Evolutionary conservation across 345 rosid species (phyloP), one percentile per base, ranked within the genome.

Genomic region (Trapa bicornis): DNA sequence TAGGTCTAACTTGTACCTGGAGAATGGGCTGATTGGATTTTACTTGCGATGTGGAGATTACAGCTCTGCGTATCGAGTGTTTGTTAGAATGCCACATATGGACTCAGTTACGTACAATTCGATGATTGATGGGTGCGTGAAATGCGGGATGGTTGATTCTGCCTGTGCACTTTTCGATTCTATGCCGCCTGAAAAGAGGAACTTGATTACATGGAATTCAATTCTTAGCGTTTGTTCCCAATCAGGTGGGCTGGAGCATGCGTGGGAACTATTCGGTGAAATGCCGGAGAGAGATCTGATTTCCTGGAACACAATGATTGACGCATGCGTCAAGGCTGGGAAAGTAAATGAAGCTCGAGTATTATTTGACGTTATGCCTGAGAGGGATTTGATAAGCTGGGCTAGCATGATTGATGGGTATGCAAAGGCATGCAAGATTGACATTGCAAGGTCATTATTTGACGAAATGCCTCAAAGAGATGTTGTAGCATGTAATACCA

Each of bases 181-280:
- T 39, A 83, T 87, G 92, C 79, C 87, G 0, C 14, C 22, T 0
- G 72, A 70, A 67, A 70, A 63, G 75, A 82, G 67, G 71, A 86
- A 82, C 71, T 56, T 83, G 69, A 79, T 83, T 33, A 64, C 90
- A 32, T 89, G 90, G 96, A 87, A 87, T 75, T 82, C 79, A n/a
- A 75, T 89, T 78, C 70, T 89, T n/a, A 70, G 81, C 9, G 96
- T 90, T 2, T 78, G 73, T 43, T 78, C 75, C 33, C 80, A 75
- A 39, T 65, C 17, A 15, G 77, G 77, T 14, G 82, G 87, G 6
- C 67, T 85, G 54, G 33, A 66, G 39, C 2, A 69, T 42, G 89
- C 91, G 16, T 68, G 74, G 72, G 67, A 80, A 22, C 42, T 87
- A 73, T 87, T 89, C 37, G 77, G 66, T 53, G 76, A 75, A 70